Conservation (phyloP, 352 stramenopile genomes). For the Pythium plurisporium region DNA sequence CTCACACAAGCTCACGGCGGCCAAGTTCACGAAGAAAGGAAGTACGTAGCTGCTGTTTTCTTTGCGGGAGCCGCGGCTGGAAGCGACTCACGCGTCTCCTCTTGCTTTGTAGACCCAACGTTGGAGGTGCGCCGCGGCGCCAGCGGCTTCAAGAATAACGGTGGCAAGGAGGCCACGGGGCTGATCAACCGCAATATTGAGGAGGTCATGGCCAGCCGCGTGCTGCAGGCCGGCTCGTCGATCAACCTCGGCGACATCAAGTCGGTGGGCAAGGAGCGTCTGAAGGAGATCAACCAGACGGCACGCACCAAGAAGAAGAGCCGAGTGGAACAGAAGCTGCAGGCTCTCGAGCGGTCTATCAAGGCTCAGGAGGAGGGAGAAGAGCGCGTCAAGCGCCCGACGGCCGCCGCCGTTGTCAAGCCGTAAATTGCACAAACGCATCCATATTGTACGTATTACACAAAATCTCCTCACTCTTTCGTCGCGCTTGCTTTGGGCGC, state of each 20-base stretch:
- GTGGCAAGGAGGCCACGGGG: slow-evolving; percentile 67
- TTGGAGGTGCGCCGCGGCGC: slow-evolving; percentile 72
- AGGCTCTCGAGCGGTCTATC: slow-evolving; percentile 71
- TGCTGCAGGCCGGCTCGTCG: slow-evolving; percentile 64
- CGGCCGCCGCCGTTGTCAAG: slow-evolving; percentile 22
- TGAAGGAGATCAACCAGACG: slow-evolving; percentile 83
- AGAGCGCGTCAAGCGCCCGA: slow-evolving; percentile 27
- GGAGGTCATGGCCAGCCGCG: slow-evolving; percentile 81
- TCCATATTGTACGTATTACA: slow-evolving; percentile 14
- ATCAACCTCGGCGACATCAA: slow-evolving; percentile 65
- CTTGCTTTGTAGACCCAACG: slow-evolving; percentile 51
- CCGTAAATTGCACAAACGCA: not conserved
- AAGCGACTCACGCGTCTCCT: not conserved
- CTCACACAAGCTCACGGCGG: slow-evolving; percentile 72
- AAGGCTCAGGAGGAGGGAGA: slow-evolving; percentile 71
- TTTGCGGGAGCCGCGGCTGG: too few relatives aligned
- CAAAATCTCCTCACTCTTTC: not conserved
- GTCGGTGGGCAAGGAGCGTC: slow-evolving; percentile 66
- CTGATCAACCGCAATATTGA: slow-evolving; percentile 88
- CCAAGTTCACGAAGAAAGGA: slow-evolving; percentile 87
- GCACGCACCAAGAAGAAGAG: slow-evolving; percentile 84
- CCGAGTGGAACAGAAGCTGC: slow-evolving; percentile 77
- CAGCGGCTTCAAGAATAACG: slow-evolving; percentile 70
- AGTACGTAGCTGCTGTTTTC: slow-evolving; percentile 43
- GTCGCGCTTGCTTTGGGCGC: not conserved